Conservation (phyloP, 495 filamentous ascomycete genomes). For the Aspergillus cavernicola region DNA sequence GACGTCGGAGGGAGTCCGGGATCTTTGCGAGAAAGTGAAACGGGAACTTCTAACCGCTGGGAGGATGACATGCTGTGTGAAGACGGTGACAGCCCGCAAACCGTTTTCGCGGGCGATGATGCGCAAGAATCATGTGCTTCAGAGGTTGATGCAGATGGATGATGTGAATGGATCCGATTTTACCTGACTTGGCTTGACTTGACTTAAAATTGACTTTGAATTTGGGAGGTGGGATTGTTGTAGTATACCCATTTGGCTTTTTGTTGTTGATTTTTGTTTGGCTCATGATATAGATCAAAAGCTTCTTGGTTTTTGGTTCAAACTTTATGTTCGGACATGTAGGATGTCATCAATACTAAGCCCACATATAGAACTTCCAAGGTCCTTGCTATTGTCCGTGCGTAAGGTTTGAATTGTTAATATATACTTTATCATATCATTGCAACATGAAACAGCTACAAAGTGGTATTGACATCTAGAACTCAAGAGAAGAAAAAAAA, state of each 20-base stretch:
- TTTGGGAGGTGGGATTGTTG: neutral
- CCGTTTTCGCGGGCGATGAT: conserved; percentile 30
- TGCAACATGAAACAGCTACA: neutral
- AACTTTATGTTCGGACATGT: neutral
- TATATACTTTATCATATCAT: neutral
- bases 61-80: conserved; percentile 42
- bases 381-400: neutral
- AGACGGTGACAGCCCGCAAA: conserved; percentile 56
- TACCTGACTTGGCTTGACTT: neutral
- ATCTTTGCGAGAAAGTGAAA: conserved; percentile 52
- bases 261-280: neutral
- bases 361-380: neutral
- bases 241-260: conserved; percentile 2
- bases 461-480: conserved; percentile 1
- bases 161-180: neutral
- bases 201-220: no score
- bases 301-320: neutral
- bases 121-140: conserved; percentile 21
- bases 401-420: no score
- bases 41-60: conserved; percentile 47
- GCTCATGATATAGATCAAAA: conserved; percentile 3
- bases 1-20: conserved; percentile 50
- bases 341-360: no score
- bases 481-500: neutral
- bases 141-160: conserved; percentile 17